Evolutionary conservation across 371 early-diverging fungal species (phyloP), one percentile per base, ranked within the genome.

Genomic region (Mortierella sp.): DNA sequence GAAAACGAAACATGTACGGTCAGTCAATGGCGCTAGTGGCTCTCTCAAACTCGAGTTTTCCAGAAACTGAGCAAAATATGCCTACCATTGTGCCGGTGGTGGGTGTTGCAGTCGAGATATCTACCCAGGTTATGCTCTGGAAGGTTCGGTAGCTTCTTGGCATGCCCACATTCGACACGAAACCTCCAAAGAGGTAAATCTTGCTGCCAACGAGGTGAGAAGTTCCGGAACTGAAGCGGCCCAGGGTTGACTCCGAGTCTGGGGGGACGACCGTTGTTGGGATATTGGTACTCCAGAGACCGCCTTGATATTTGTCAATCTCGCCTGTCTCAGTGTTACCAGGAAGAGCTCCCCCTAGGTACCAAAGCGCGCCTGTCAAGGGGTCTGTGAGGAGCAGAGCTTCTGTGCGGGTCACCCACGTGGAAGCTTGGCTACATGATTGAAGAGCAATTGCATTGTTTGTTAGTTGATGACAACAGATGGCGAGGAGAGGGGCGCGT

Each of bases 161-260:
- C 4, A 57, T 60, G 9, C 27, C 10, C 0, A 3, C n/a, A 7
- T n/a, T n/a, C n/a, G 65, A 63, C 9, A 44, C 22, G 24, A 57
- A 52, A 9, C 76, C 76, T 51, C 76, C 76, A 61, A 74, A 64
- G 14, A 74, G 9, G 37, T 67, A 74, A n/a, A 74, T 64, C 34
- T 48, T 59, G 9, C n/a, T 50, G 2, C 28, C 39, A 22, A 53
- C 13, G 14, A 67, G 14, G 44, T 74, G 76, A 2, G 76, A n/a
- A 3, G 76, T 74, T 19, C 68, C 65, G 12, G 50, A 17, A n/a
- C 76, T 68, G 44, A 55, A 60, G 27, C 48, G 49, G 47, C 40
- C 39, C 59, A 73, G 54, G 7, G 27, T 40, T 1, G 53, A 45
- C 56, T 9, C 47, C 45, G 7, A 7, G 16, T 14, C 27, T 43